Base-by-base conservation (phyloP, 306 rosid genomes). In the Casuarina glauca region DNA sequence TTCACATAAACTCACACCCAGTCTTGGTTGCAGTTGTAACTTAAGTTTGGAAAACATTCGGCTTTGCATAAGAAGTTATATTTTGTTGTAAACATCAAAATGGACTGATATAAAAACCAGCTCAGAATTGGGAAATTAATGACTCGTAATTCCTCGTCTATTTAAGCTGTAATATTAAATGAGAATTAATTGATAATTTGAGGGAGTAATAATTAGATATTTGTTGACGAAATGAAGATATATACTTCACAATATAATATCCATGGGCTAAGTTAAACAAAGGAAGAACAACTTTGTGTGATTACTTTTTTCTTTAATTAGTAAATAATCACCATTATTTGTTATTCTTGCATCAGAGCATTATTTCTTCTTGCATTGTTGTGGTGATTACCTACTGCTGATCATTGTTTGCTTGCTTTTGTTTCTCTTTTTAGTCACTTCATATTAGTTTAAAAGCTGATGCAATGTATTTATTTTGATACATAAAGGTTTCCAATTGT, bases 401-500 rank as follows among this genome's bases (percentile, higher is more conserved):
- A 50, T 69, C 52, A 8, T 52, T 20, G 35, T 53, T 57, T 26
- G 67, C 70, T 74, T 61, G 42, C 46, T 10, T 55, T 44, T 12
- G 2, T 70, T 75, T 64, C 19, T 36, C 58, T 82, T 69, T 54
- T 61, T 82, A 41, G 63, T 1, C 63, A 60, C 75, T 63, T 49
- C 41, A 9, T 61, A 13, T 58, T 51, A 36, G 39, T 16, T 66
- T 67, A 10, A 13, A 8, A 17, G 57, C 64, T 81, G 64, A 85
- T 82, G 75, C 75, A 80, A 13, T 80, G 45, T 58, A 48, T 68
- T n/a, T n/a, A 32, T 79, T 74, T 77, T 75, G 58, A 70, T 67
- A 41, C 74, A 6, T 72, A 45, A 89, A 94, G 97, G 74, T 92
- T 92, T 85, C 95, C 98, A 19, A 94, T 94, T 66, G 92, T 94